A percentile compares a stretch with the other conserved stretches of the same genome.
These are phyloP conservation scores for Agastache rugosa DNA, from an alignment of 257 asterid genomes.

Conservation along the genomic window DNA sequence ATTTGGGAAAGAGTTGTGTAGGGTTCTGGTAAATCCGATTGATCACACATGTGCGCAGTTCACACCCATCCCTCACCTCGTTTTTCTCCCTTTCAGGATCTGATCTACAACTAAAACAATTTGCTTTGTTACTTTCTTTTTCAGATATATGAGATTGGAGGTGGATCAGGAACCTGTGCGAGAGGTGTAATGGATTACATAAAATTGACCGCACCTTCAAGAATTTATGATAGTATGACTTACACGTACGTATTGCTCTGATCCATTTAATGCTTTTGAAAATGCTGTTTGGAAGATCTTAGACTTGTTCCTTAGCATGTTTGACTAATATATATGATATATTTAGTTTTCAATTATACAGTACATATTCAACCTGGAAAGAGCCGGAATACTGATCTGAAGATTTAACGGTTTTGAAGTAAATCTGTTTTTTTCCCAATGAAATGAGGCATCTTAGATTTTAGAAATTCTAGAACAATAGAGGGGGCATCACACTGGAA, in stretches of 20 bases:
- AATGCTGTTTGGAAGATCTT: conserved; percentile 2
- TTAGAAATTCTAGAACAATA: conserved; percentile 19
- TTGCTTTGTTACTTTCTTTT: conserved; percentile 34
- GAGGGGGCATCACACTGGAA: conserved; percentile 21
- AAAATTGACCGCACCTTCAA: conserved; percentile 89
- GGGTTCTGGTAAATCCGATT: neutral
- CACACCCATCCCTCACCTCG: neutral
- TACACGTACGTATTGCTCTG: conserved; percentile 64
- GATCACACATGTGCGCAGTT: neutral
- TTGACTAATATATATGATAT: neutral
- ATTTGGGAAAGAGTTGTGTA: neutral
- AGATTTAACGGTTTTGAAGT: neutral
- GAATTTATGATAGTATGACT: conserved; percentile 86
- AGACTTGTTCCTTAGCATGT: neutral
- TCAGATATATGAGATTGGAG: conserved; percentile 99
- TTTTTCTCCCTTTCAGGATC: neutral
- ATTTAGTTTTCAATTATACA: conserved; percentile 8
- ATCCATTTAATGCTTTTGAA: conserved; percentile 25
- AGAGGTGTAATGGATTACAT: conserved; percentile 97
- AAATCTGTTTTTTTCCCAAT: neutral
- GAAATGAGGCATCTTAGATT: conserved; percentile 21
- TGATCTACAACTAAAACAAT: conserved; percentile 18
- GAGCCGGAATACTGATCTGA: conserved; percentile 8
- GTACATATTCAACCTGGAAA: conserved; percentile 6
- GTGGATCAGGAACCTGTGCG: conserved; percentile 99